Evolutionary conservation across 768 basidiomycete species (phyloP).

Genomic region (Boletus edulis): DNA sequence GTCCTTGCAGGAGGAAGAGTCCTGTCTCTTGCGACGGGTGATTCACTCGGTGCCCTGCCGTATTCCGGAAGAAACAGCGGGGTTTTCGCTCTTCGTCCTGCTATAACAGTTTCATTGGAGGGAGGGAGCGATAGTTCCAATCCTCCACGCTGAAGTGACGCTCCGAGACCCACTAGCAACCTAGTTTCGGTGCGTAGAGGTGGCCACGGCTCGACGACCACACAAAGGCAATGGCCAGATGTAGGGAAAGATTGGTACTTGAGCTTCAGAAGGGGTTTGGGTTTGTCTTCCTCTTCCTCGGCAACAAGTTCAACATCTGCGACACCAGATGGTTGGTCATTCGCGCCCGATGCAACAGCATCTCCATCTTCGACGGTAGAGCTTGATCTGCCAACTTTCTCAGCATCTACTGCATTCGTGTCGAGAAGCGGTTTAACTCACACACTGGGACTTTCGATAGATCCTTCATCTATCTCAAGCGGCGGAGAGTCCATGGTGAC

Average conservation of each 20-base stretch:
- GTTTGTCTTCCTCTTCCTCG: constrained; percentile 67
- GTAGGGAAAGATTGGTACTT: constrained; percentile 71
- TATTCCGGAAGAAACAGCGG: constrained; percentile 77
- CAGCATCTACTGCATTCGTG: neutral
- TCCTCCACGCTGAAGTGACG: constrained; percentile 17
- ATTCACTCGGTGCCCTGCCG: constrained; percentile 41
- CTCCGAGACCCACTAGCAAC: constrained; percentile 31
- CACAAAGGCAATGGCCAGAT: constrained; percentile 69
- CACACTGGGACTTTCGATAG: neutral
- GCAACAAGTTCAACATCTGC: constrained; percentile 40
- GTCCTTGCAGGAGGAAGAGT: constrained; percentile 36
- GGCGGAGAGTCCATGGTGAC: constrained; percentile 14
- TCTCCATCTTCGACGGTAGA: neutral
- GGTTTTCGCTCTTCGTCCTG: constrained; percentile 43
- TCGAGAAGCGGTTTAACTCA: constrained; percentile 1
- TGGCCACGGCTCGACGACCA: constrained; percentile 83
- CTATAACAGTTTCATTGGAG: constrained; percentile 11
- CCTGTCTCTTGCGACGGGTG: constrained; percentile 27
- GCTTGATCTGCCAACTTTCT: neutral
- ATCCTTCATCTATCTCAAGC: neutral
- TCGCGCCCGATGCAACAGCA: neutral
- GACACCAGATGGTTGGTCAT: neutral
- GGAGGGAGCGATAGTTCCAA: constrained; percentile 31
- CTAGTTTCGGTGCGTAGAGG: constrained; percentile 39
- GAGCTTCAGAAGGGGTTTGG: constrained; percentile 65